A percentile compares a stretch with the other conserved stretches of the same genome.
Conservation (phyloP, 805 yeast species). For the Candida tibetensis region DNA sequence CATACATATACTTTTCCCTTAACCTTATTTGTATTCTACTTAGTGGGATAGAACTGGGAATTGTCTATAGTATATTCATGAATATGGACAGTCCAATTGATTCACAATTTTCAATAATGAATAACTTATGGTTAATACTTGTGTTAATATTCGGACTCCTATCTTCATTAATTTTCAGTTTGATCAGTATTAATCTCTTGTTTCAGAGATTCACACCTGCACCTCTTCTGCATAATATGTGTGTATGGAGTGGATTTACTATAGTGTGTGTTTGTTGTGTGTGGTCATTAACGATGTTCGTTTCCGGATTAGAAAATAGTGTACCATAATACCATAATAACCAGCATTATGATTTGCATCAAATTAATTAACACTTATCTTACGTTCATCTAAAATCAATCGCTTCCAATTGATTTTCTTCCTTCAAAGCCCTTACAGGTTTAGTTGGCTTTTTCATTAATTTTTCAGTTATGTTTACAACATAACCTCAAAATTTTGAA, state of each 20-base stretch:
- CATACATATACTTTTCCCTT: constrained; percentile 36
- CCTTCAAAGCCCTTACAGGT: too few relatives aligned
- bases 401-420: too few relatives aligned
- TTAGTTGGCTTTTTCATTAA: too few relatives aligned
- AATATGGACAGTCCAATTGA: constrained; percentile 18
- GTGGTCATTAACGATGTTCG: constrained; percentile 13
- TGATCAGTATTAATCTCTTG: constrained; percentile 34
- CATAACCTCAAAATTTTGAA: too few relatives aligned
- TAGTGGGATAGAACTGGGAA: constrained; percentile 40
- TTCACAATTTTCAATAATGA: constrained; percentile 22
- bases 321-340: too few relatives aligned
- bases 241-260: constrained; percentile 25
- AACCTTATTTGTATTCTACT: constrained; percentile 35
- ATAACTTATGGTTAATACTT: constrained; percentile 33
- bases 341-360: too few relatives aligned
- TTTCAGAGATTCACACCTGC: constrained; percentile 29
- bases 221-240: constrained; percentile 23
- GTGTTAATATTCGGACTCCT: constrained; percentile 31
- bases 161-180: constrained; percentile 31
- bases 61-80: constrained; percentile 29
- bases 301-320: background rate
- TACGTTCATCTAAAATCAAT: too few relatives aligned
- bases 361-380: too few relatives aligned
- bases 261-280: constrained; percentile 21
- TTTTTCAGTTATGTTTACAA: too few relatives aligned